Percentiles rank a stretch among this genome's conserved stretches.
phyloP scores from a whole-genome alignment of 2,329 filamentous ascomycete species.

The Tolypocladium cylindrosporum region DNA sequence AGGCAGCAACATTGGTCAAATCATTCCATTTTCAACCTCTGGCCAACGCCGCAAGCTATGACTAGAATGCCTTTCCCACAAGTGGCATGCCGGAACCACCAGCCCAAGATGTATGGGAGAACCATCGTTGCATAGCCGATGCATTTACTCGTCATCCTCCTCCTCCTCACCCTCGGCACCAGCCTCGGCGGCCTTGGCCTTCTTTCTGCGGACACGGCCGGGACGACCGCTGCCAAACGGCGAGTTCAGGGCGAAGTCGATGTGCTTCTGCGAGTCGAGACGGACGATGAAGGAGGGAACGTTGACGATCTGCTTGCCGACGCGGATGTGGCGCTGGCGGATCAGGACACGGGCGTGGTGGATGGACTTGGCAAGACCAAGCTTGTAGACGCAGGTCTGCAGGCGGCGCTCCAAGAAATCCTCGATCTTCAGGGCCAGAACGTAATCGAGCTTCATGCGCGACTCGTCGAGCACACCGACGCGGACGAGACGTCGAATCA shows the following conservation, averaged over 20 bases:
- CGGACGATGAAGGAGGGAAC: constrained; percentile 99
- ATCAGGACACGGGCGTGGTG: constrained; percentile 99
- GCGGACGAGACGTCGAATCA: constrained; percentile 99
- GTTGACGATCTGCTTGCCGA: constrained; percentile 99
- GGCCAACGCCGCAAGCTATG: constrained; percentile 42
- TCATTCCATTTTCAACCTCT: constrained; percentile 37
- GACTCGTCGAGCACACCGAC: constrained; percentile 99
- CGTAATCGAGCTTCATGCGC: constrained; percentile 99
- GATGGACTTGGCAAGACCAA: constrained; percentile 99
- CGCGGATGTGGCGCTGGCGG: constrained; percentile 98
- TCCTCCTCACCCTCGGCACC: constrained; percentile 71
- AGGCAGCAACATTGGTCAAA: constrained; percentile 14
- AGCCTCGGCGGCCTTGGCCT: constrained; percentile 91
- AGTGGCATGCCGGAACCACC: constrained; percentile 23
- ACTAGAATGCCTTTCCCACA: constrained; percentile 30
- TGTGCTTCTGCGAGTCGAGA: constrained; percentile 99
- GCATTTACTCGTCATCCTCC: constrained; percentile 68
- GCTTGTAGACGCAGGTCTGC: constrained; percentile 99
- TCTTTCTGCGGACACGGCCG: constrained; percentile 98
- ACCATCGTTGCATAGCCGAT: constrained; percentile 18
- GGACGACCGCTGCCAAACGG: constrained; percentile 95
- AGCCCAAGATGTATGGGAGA: constrained; percentile 17
- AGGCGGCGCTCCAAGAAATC: constrained; percentile 99
- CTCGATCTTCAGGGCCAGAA: constrained; percentile 96
- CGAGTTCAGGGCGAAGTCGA: constrained; percentile 96